Evolutionary conservation across 2,329 filamentous ascomycete species (phyloP).

Genomic region (Fusarium oxysporum): DNA sequence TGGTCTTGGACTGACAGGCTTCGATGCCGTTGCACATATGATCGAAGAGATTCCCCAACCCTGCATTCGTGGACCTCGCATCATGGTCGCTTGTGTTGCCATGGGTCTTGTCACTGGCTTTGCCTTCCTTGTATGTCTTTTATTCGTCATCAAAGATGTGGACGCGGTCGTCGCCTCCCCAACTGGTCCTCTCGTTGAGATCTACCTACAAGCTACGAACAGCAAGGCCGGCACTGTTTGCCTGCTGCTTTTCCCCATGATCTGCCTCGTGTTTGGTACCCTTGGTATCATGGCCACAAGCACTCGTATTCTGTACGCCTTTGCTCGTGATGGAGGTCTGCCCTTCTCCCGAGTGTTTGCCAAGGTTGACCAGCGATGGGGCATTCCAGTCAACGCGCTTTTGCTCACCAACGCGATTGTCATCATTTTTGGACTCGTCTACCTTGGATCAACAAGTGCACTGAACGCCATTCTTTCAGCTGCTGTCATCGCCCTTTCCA

Average conservation of each 20-base stretch:
- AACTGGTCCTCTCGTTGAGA: neutral
- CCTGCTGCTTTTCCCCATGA: neutral
- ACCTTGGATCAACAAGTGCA: neutral
- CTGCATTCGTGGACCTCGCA: neutral
- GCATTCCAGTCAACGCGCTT: neutral
- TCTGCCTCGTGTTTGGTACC: neutral
- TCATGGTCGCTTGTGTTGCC: neutral
- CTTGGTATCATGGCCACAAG: neutral
- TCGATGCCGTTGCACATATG: neutral
- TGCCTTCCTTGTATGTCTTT: neutral
- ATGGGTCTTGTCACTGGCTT: neutral
- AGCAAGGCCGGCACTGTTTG: neutral
- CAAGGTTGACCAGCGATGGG: neutral
- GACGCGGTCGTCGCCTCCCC: accelerated
- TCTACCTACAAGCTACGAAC: neutral
- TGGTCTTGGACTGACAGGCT: accelerated
- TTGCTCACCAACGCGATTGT: neutral
- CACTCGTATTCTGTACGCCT: neutral
- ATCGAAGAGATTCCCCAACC: neutral
- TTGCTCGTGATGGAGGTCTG: neutral
- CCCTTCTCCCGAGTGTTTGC: neutral
- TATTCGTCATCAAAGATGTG: accelerated
- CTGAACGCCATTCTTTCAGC: neutral
- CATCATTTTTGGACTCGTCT: neutral
- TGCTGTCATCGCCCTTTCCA: neutral